Evolutionary conservation across 495 filamentous ascomycete species (phyloP).

Genomic region (Neurospora sp.): DNA sequence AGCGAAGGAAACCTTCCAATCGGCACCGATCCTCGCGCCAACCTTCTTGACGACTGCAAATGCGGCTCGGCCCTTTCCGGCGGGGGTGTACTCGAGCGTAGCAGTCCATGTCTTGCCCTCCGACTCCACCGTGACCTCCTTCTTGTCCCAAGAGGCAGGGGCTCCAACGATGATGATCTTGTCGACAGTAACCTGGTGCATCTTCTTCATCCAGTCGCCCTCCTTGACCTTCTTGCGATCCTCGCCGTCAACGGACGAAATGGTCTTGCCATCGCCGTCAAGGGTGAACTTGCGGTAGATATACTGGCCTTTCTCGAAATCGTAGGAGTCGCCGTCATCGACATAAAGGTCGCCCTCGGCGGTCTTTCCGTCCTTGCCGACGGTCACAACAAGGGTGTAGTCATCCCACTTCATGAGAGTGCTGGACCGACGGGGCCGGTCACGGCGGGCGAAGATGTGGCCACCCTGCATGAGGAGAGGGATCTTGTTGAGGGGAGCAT

Average conservation of each 20-base stretch:
- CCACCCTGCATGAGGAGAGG: slow-evolving; percentile 87
- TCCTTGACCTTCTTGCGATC: slow-evolving; percentile 50
- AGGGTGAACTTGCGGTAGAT: slow-evolving; percentile 71
- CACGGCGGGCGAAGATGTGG: slow-evolving; percentile 82
- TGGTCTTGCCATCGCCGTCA: slow-evolving; percentile 31
- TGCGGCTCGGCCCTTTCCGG: slow-evolving; percentile 50
- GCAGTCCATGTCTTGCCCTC: slow-evolving; percentile 54
- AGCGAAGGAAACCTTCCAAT: slow-evolving; percentile 63
- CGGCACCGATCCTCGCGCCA: slow-evolving; percentile 61
- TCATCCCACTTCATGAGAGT: slow-evolving; percentile 90
- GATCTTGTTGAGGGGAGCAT: slow-evolving; percentile 72
- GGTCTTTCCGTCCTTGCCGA: slow-evolving; percentile 52
- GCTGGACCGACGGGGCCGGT: slow-evolving; percentile 72
- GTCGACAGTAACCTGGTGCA: slow-evolving; percentile 70
- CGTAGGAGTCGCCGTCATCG: slow-evolving; percentile 89
- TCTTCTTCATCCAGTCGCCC: slow-evolving; percentile 62
- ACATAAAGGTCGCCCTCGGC: slow-evolving; percentile 80
- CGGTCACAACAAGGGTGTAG: slow-evolving; percentile 76
- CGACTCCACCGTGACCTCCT: slow-evolving; percentile 54
- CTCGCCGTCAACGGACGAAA: slow-evolving; percentile 41
- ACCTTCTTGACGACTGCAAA: slow-evolving; percentile 79
- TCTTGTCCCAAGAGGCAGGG: slow-evolving; percentile 60
- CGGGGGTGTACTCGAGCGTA: slow-evolving; percentile 50
- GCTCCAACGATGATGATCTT: slow-evolving; percentile 74
- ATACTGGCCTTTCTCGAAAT: slow-evolving; percentile 74